Conservation (phyloP, 2,329 filamentous ascomycete species). For the Bipolaris oryzae region DNA sequence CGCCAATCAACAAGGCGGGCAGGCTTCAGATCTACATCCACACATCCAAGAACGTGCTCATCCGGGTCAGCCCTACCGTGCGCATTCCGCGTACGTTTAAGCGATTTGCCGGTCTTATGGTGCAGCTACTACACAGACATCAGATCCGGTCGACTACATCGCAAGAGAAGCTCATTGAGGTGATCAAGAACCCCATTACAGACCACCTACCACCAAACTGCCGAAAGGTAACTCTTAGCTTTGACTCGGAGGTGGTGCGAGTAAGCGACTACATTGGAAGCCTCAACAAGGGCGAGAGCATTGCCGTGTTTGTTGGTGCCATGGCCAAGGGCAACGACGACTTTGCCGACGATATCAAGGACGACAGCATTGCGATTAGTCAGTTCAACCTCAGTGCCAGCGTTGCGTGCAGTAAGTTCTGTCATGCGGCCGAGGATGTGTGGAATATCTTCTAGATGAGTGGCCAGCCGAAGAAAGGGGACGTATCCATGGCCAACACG, state of each 20-base stretch:
- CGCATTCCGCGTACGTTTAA: slow-evolving; percentile 98
- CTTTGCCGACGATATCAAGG: slow-evolving; percentile 92
- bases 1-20: slow-evolving; percentile 97
- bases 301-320: slow-evolving; percentile 96
- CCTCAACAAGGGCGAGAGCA: slow-evolving; percentile 82
- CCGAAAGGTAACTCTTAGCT: slow-evolving; percentile 95
- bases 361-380: slow-evolving; percentile 97
- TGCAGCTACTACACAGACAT: slow-evolving; percentile 92
- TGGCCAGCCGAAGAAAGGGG: slow-evolving; percentile 7
- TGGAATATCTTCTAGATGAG: slow-evolving; percentile 83
- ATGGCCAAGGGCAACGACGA: slow-evolving; percentile 98
- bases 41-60: slow-evolving; percentile 94
- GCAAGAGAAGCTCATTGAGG: slow-evolving; percentile 94
- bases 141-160: slow-evolving; percentile 97
- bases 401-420: slow-evolving; percentile 99
- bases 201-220: slow-evolving; percentile 97
- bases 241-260: slow-evolving; percentile 85
- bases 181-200: slow-evolving; percentile 97
- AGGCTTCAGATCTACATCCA: slow-evolving; percentile 98
- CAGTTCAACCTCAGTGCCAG: slow-evolving; percentile 97
- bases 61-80: slow-evolving; percentile 97
- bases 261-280: slow-evolving; percentile 87
- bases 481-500: slow-evolving; percentile 37
- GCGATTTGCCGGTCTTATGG: slow-evolving; percentile 97
- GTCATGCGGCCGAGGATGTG: slow-evolving; percentile 93